These are phyloP conservation scores for Sungouiella thailandica DNA, from an alignment of 805 yeast species.

Conservation along the genomic window DNA sequence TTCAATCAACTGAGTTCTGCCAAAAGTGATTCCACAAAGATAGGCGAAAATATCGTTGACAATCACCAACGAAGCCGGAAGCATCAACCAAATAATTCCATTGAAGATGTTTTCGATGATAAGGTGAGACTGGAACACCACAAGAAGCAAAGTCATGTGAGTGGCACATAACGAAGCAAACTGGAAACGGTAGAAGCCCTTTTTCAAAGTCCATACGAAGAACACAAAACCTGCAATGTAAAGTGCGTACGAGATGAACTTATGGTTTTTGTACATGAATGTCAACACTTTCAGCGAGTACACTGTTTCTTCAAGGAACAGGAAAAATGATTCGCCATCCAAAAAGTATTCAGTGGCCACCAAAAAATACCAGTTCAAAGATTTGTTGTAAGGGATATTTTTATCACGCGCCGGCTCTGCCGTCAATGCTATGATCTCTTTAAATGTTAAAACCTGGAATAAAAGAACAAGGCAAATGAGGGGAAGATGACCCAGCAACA, in stretches of 20 bases:
- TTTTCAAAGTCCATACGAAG: slow-evolving; percentile 83
- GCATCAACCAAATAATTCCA: slow-evolving; percentile 90
- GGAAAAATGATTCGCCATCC: slow-evolving; percentile 79
- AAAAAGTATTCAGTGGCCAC: slow-evolving; percentile 83
- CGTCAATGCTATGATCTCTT: slow-evolving; percentile 83
- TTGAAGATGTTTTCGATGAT: slow-evolving; percentile 83
- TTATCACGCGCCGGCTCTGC: slow-evolving; percentile 80
- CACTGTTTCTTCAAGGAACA: slow-evolving; percentile 54
- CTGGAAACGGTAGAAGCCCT: slow-evolving; percentile 86
- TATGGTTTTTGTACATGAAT: slow-evolving; percentile 70
- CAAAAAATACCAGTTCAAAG: slow-evolving; percentile 90
- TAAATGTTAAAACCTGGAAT: slow-evolving; percentile 80
- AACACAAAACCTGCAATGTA: slow-evolving; percentile 85
- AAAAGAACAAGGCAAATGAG: slow-evolving; percentile 65
- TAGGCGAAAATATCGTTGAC: slow-evolving; percentile 96
- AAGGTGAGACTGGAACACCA: slow-evolving; percentile 91
- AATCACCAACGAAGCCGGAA: slow-evolving; percentile 89
- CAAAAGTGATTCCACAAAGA: slow-evolving; percentile 94
- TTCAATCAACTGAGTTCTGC: slow-evolving; percentile 84
- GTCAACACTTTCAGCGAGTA: slow-evolving; percentile 49
- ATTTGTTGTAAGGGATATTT: slow-evolving; percentile 73
- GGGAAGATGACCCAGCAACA: slow-evolving; percentile 83
- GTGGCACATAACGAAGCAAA: slow-evolving; percentile 91
- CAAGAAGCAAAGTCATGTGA: slow-evolving; percentile 86
- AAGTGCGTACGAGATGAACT: slow-evolving; percentile 75